These are phyloP conservation scores for Cylindrodendrum hubeiense DNA, from an alignment of 2,329 filamentous ascomycete genomes.

Conservation along the genomic window DNA sequence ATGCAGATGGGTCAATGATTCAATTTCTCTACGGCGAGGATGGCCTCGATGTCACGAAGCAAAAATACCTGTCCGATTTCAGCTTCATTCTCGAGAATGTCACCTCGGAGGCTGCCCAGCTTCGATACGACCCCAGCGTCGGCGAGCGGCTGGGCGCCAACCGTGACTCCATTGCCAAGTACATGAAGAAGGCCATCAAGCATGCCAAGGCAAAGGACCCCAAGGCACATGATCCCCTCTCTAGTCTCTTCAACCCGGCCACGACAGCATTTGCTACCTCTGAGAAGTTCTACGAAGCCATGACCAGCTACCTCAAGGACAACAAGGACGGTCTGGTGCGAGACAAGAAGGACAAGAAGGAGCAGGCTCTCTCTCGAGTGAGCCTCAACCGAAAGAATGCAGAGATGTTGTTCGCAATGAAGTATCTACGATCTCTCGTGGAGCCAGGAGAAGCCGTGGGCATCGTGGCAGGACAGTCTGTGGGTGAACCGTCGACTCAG, in stretches of 20 bases:
- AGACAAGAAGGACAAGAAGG: slow-evolving; percentile 56
- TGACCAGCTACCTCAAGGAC: slow-evolving; percentile 81
- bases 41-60: slow-evolving; percentile 92
- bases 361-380: slow-evolving; percentile 49
- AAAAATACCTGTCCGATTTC: slow-evolving; percentile 91
- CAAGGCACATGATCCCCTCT: slow-evolving; percentile 80
- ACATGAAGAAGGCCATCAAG: slow-evolving; percentile 86
- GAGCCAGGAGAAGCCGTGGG: slow-evolving; percentile 97
- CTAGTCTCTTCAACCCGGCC: slow-evolving; percentile 79
- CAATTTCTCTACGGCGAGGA: slow-evolving; percentile 99
- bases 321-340: slow-evolving; percentile 75
- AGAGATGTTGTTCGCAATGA: slow-evolving; percentile 87
- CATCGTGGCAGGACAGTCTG: slow-evolving; percentile 95
- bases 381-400: slow-evolving; percentile 77
- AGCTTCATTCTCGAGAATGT: slow-evolving; percentile 91
- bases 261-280: slow-evolving; percentile 88
- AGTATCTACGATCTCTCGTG: slow-evolving; percentile 91
- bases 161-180: slow-evolving; percentile 74
- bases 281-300: slow-evolving; percentile 81
- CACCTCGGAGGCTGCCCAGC: slow-evolving; percentile 80
- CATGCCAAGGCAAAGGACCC: slow-evolving; percentile 68
- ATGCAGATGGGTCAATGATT: slow-evolving; percentile 91
- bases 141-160: slow-evolving; percentile 61
- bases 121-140: slow-evolving; percentile 72
- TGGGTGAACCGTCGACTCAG: slow-evolving; percentile 97